Evolutionary conservation across 805 yeast species (phyloP).

Genomic region (Zygosaccharomyces rouxii): DNA sequence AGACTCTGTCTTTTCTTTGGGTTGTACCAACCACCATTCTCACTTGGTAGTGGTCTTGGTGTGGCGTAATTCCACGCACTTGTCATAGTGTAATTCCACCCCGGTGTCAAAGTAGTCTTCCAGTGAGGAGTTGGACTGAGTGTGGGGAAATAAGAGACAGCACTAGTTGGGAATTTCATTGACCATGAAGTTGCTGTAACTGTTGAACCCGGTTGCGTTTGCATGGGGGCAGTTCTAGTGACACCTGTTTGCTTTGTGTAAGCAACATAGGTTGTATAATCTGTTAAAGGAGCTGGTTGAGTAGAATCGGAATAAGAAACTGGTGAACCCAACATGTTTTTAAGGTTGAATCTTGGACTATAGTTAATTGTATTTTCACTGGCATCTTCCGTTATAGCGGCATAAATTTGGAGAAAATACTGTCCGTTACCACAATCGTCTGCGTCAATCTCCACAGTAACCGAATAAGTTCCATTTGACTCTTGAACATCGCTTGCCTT

Average conservation of each 20-base stretch:
- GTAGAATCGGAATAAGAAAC: slow-evolving; percentile 45
- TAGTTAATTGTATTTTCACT: slow-evolving; percentile 59
- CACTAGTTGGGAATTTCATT: slow-evolving; percentile 61
- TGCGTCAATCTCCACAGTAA: slow-evolving; percentile 43
- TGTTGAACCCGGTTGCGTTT: slow-evolving; percentile 70
- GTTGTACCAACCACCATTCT: slow-evolving; percentile 55
- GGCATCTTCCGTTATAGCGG: slow-evolving; percentile 31
- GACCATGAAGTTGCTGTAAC: slow-evolving; percentile 67
- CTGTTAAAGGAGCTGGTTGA: slow-evolving; percentile 41
- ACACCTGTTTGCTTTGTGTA: slow-evolving; percentile 76
- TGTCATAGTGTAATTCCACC: slow-evolving; percentile 69
- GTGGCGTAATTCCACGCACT: slow-evolving; percentile 67
- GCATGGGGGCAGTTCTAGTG: slow-evolving; percentile 89
- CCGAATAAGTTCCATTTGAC: slow-evolving; percentile 27
- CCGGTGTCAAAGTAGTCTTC: slow-evolving; percentile 73
- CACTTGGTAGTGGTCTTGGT: slow-evolving; percentile 64
- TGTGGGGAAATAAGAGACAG: slow-evolving; percentile 57
- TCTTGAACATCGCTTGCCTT: slow-evolving; percentile 28
- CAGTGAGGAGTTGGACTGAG: slow-evolving; percentile 32
- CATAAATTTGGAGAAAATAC: slow-evolving; percentile 68
- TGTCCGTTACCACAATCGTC: slow-evolving; percentile 55
- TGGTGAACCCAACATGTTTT: slow-evolving; percentile 69
- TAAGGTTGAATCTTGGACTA: slow-evolving; percentile 57
- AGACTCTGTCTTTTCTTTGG: slow-evolving; percentile 48
- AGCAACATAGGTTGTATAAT: slow-evolving; percentile 45